phyloP scores from a whole-genome alignment of 805 yeast genomes.

The Saccharomycopsis fodiens region DNA sequence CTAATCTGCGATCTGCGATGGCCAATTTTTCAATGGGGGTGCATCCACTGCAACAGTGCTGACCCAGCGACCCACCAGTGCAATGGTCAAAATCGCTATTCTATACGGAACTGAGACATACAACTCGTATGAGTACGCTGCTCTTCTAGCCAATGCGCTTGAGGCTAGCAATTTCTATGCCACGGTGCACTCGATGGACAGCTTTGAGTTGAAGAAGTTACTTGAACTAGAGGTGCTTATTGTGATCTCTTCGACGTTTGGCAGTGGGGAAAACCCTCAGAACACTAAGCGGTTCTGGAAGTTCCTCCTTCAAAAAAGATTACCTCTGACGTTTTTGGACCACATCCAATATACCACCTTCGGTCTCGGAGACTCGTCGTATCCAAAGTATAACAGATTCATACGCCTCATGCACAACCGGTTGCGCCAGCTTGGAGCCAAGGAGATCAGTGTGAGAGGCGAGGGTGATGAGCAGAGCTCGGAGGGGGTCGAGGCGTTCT shows the following conservation, averaged over 20 bases:
- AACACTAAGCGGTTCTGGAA: conserved; percentile 71
- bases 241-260: conserved; percentile 80
- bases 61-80: too few species aligned
- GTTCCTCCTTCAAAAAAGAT: conserved; percentile 56
- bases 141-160: conserved; percentile 47
- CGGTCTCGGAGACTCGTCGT: conserved; percentile 92
- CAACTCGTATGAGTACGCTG: conserved; percentile 79
- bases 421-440: conserved; percentile 73
- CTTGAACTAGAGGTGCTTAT: conserved; percentile 41
- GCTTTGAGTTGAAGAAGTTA: conserved; percentile 48
- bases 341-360: conserved; percentile 63
- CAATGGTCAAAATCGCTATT: conserved; percentile 37
- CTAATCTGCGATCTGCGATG: too few species aligned
- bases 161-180: conserved; percentile 46
- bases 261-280: conserved; percentile 89
- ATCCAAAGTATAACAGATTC: conserved; percentile 86
- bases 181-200: conserved; percentile 47
- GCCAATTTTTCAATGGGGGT: background rate
- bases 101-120: conserved; percentile 93
- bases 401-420: conserved; percentile 74
- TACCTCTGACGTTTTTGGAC: conserved; percentile 52
- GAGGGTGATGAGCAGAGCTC: conserved; percentile 85
- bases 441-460: conserved; percentile 60
- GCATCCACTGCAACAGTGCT: too few species aligned
- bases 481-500: conserved; percentile 65